Base-by-base conservation (phyloP, 257 asterid species). In the Gynochthodes officinalis region DNA sequence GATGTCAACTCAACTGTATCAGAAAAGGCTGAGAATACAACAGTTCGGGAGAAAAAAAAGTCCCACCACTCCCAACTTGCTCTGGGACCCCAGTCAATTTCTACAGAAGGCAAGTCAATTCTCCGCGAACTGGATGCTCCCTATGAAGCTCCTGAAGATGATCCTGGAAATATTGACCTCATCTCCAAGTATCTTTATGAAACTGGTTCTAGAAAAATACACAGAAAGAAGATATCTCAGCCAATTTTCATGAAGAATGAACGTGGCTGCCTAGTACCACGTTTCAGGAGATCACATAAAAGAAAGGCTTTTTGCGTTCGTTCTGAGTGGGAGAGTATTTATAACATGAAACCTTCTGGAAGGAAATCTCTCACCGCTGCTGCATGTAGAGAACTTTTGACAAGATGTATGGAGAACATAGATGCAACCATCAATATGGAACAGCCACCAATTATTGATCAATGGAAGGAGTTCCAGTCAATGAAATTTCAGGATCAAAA, bases 401-500 rank as follows among this genome's bases (percentile, higher is more conserved):
- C 80, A 44, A 86, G 89, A 79, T 92, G 97, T 80, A 95, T 95
- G 98, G 78, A 81, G 70, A 92, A 84, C 74, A 95, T 95, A 30
- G 98, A 95, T 33, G 89, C 92, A 58, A 87, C 97, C 33, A 88
- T 91, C 2, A 86, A 84, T 43, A 86, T 82, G 43, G 84, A 85
- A n/a, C 89, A 86, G 72, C 93, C 95, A 25, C 93, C 89, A 4
- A 85, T 91, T 52, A 77, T 88, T 60, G 96, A 92, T 78, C 96
- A 92, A 78, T 92, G 97, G 99, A 90, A 86, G 49, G 96, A 90
- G 48, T 81, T 80, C 50, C 89, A 89, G 85, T 76, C 95, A 12
- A 76, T 73, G 15, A 88, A 86, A 46, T 43, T 40, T 18, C 49
- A 82, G 12, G 75, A 61, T 61, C 73, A 79, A 23, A 81, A 70